A percentile compares a stretch with the other conserved stretches of the same genome.
Evolutionary conservation across 495 filamentous ascomycete genomes (phyloP).

Genomic region (Aspergillus incahuasiensis): DNA sequence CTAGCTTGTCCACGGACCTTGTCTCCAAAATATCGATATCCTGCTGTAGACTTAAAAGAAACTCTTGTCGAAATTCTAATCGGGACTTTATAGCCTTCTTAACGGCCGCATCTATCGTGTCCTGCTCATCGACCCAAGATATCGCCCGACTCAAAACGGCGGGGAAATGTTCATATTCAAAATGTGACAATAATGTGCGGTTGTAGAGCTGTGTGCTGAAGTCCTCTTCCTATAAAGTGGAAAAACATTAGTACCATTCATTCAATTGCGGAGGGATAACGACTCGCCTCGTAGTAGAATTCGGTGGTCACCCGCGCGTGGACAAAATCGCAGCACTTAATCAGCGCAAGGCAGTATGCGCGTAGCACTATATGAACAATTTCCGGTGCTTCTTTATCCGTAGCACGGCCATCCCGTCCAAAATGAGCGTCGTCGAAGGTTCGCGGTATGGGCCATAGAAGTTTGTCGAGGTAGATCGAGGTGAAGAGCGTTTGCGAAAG

Average conservation of each 20-base stretch:
- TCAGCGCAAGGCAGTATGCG: constrained; percentile 78
- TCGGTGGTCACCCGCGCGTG: constrained; percentile 68
- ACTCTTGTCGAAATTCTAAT: constrained; percentile 58
- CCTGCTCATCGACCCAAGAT: constrained; percentile 44
- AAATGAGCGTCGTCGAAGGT: constrained; percentile 70
- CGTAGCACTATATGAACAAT: constrained; percentile 65
- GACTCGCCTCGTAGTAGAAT: constrained; percentile 78
- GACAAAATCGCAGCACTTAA: constrained; percentile 80
- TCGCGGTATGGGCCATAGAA: constrained; percentile 66
- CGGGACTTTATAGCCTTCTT: constrained; percentile 57
- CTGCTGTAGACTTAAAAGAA: constrained; percentile 51
- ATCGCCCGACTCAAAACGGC: constrained; percentile 58
- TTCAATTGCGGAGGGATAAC: constrained; percentile 2
- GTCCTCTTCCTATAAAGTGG: constrained; percentile 73
- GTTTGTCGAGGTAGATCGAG: constrained; percentile 83
- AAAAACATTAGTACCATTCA: constrained; percentile 6
- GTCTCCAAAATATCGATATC: constrained; percentile 40
- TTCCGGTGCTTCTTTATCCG: constrained; percentile 31
- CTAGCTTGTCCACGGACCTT: constrained; percentile 37
- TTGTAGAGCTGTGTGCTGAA: constrained; percentile 89
- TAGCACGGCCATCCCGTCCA: constrained; percentile 35
- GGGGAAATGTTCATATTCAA: constrained; percentile 53
- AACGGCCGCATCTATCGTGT: constrained; percentile 46
- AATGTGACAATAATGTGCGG: constrained; percentile 62
- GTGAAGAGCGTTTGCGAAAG: constrained; percentile 93